A percentile compares a stretch with the other conserved stretches of the same genome.
These are phyloP conservation scores for Lunularia cruciata DNA, from an alignment of 225 moss, liverwort and hornwort genomes.

Conservation along the genomic window DNA sequence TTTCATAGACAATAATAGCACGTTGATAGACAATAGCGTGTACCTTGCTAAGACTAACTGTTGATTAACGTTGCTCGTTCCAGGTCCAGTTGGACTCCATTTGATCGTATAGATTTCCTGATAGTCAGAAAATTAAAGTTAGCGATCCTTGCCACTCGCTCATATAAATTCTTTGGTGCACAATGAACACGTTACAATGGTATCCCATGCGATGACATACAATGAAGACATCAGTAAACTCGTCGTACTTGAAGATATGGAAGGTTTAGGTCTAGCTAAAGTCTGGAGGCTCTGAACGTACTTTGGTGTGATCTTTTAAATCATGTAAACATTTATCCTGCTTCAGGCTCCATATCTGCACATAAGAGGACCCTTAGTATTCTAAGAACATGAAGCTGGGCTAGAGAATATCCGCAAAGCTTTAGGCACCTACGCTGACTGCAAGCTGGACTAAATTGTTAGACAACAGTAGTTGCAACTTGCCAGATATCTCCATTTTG, in stretches of 20 bases:
- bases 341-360: slow-evolving; percentile 97
- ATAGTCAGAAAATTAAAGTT: no score
- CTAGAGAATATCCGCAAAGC: no score
- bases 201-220: no score
- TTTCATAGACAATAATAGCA: neutral
- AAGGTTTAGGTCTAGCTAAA: no score
- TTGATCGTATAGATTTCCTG: slow-evolving; percentile 99
- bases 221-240: neutral
- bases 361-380: neutral
- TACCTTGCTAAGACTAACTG: slow-evolving; percentile 92
- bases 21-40: neutral
- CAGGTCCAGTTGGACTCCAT: slow-evolving; percentile 98
- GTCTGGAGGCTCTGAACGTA: no score
- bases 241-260: no score
- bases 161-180: slow-evolving; percentile 21
- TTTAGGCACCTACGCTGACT: no score
- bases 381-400: neutral
- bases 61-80: slow-evolving; percentile 88
- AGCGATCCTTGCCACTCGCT: no score
- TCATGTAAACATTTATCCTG: slow-evolving; percentile 96
- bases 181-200: no score
- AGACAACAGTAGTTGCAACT: no score
- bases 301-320: slow-evolving; percentile 94
- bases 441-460: no score
- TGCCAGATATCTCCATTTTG: no score